phyloP scores from a whole-genome alignment of 2,329 filamentous ascomycete genomes.

The Chaetomiaceae sp. region DNA sequence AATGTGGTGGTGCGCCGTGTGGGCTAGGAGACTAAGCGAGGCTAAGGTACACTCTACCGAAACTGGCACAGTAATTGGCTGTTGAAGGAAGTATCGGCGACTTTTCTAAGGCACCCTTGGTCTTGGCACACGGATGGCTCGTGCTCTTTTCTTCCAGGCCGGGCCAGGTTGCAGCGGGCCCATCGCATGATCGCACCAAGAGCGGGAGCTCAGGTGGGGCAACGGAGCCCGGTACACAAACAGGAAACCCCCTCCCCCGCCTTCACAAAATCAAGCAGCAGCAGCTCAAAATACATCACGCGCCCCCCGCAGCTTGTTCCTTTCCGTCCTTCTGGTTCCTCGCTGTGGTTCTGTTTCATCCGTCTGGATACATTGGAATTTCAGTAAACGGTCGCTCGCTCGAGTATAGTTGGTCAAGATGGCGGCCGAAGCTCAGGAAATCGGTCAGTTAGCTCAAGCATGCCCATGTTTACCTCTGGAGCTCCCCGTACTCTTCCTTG shows the following conservation, averaged over 20 bases:
- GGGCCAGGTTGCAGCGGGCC: background rate
- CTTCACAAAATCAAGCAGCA: slow-evolving; percentile 27
- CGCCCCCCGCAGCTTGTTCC: slow-evolving; percentile 19
- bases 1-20: slow-evolving; percentile 7
- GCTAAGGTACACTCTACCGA: too few species aligned
- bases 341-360: slow-evolving; percentile 3
- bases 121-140: slow-evolving; percentile 1
- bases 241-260: slow-evolving; percentile 30
- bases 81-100: too few species aligned
- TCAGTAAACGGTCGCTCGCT: slow-evolving; percentile 5
- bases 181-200: too few species aligned
- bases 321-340: slow-evolving; percentile 7
- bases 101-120: too few species aligned
- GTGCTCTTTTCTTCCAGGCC: background rate
- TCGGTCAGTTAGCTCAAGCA: slow-evolving; percentile 31
- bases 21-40: too few species aligned
- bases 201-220: slow-evolving; percentile 15
- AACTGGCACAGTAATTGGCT: too few species aligned
- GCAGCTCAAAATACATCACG: slow-evolving; percentile 26
- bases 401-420: slow-evolving; percentile 27
- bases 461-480: slow-evolving; percentile 4
- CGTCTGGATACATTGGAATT: background rate
- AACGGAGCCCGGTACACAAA: slow-evolving; percentile 22
- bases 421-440: slow-evolving; percentile 38
- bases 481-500: background rate